A percentile compares a stretch with the other conserved stretches of the same genome.
These are phyloP conservation scores for Teunomyces lycoperdinae DNA, from an alignment of 805 yeast species.

Conservation along the genomic window DNA sequence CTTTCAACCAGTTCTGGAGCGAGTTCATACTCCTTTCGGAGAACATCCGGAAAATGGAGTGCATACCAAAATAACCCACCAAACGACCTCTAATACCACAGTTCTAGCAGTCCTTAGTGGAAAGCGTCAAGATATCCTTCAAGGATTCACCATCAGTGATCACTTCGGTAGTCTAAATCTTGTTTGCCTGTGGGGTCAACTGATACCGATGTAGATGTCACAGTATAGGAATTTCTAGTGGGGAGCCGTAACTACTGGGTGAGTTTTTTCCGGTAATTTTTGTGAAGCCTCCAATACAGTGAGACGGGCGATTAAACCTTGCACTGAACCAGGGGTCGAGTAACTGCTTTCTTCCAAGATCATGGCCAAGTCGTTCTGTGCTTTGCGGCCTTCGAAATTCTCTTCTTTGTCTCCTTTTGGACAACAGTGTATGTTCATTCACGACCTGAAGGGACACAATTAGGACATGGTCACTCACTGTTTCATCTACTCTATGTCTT, in stretches of 20 bases:
- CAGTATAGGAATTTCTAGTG: not conserved
- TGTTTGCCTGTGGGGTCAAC: not conserved
- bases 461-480: slow-evolving; percentile 26
- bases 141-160: not conserved
- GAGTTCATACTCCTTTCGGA: slow-evolving; percentile 14
- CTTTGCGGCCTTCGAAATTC: not conserved
- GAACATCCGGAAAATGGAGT: slow-evolving; percentile 14
- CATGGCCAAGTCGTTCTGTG: not conserved
- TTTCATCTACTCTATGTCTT: slow-evolving; percentile 40
- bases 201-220: not conserved
- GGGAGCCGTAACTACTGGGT: not conserved
- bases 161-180: not conserved
- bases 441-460: slow-evolving; percentile 17
- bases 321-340: slow-evolving; percentile 5
- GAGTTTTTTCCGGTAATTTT: slow-evolving; percentile 11
- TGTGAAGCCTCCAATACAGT: slow-evolving; percentile 14
- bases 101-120: not conserved
- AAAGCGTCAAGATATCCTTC: not conserved
- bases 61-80: slow-evolving; percentile 14
- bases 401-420: slow-evolving; percentile 15
- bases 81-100: not conserved
- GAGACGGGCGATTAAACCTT: slow-evolving; percentile 12
- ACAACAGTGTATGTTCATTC: slow-evolving; percentile 18
- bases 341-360: not conserved
- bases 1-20: slow-evolving; percentile 13